Evolutionary conservation across 2,329 filamentous ascomycete species (phyloP), one percentile per base, ranked within the genome.

Genomic region (Bipolaris oryzae): DNA sequence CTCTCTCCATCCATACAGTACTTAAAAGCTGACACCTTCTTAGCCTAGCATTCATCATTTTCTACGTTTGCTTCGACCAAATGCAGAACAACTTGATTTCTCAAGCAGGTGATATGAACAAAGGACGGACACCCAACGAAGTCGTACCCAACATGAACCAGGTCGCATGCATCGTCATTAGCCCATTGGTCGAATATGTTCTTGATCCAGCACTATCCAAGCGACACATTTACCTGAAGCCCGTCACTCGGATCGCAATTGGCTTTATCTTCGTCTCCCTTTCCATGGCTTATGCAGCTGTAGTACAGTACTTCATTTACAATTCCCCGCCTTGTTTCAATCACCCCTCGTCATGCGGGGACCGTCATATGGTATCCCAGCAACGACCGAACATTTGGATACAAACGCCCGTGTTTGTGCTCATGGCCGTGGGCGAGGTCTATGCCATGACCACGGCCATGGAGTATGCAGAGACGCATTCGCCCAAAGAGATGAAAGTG

Each of bases 391-490:
- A 70, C 23, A 72, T 81, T 2, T 79, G 76, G 73, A 51, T 77
- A 0, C 78, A 81, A 47, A 53, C 74, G 0, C 78, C 79, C 0
- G 57, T 76, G 0, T 80, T 79, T 56, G 63, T 80, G 20, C 56
- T 76, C 7, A 68, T 78, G 0, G 76, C 78, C 0, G 57, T 76
- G 3, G 76, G 74, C 0, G 80, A 82, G 62, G 76, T 81, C 10
- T 76, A 82, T 18, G 74, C 75, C 0, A 70, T 77, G 45, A 74
- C 77, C 13, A 79, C 79, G 0, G 74, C 71, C 1, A 73, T 74
- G 35, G 79, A 81, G 57, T 81, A 78, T 50, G 74, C 77, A 0
- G 81, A 81, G 61, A 72, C 70, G 37, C 67, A 79, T 28, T 76
- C 79, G 0, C 79, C 80, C 0, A 73, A 73, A 31, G 69, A 73